Evolutionary conservation across 2,329 filamentous ascomycete genomes (phyloP).

Genomic region (Ophiostoma sp.): DNA sequence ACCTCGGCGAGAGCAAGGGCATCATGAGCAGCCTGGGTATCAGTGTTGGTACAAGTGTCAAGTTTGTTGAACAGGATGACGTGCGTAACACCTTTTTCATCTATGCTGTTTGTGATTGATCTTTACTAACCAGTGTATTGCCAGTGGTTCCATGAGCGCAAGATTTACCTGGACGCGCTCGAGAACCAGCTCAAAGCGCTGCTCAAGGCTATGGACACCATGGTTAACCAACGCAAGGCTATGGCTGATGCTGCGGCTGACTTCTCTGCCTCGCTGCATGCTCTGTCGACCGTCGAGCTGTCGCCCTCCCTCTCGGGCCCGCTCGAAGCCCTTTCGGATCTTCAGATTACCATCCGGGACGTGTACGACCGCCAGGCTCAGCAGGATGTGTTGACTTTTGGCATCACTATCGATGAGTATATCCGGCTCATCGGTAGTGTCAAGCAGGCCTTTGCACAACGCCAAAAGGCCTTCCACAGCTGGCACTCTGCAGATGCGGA

Average conservation of each 20-base stretch:
- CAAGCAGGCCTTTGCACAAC: conserved; percentile 85
- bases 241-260: conserved; percentile 90
- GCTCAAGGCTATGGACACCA: conserved; percentile 88
- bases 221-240: conserved; percentile 85
- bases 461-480: conserved; percentile 90
- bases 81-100: conserved; percentile 44
- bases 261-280: conserved; percentile 88
- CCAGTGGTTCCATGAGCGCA: conserved; percentile 96
- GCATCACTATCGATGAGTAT: conserved; percentile 97
- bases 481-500: conserved; percentile 92
- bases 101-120: background rate
- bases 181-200: conserved; percentile 86
- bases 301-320: conserved; percentile 83
- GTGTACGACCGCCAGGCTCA: conserved; percentile 95
- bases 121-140: too few relatives aligned
- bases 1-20: conserved; percentile 84
- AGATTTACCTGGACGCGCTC: conserved; percentile 87
- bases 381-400: conserved; percentile 91
- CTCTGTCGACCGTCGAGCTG: conserved; percentile 85
- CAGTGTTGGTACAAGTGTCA: conserved; percentile 71
- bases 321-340: conserved; percentile 82
- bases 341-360: conserved; percentile 89
- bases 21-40: conserved; percentile 82
- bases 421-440: conserved; percentile 92
- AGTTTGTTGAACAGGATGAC: conserved; percentile 98